Evolutionary conservation across 2,329 filamentous ascomycete genomes (phyloP).

Genomic region (Trichoderma breve): DNA sequence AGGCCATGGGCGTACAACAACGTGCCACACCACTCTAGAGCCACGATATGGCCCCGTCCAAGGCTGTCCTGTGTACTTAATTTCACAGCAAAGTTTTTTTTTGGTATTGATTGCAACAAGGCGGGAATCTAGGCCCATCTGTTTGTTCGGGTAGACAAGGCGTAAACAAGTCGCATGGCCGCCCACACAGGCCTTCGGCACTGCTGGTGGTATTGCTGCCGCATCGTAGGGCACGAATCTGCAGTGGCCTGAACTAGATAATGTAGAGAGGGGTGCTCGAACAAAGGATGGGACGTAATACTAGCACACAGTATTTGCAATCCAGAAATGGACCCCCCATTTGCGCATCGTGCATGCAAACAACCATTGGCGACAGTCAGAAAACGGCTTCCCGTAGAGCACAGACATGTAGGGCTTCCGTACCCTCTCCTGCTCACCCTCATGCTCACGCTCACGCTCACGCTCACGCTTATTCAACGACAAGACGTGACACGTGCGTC

Average conservation of each 20-base stretch:
- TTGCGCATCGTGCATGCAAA: constrained; percentile 11
- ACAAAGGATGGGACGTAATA: constrained; percentile 9
- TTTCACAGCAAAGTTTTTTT: not conserved
- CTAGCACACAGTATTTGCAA: not conserved
- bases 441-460: not conserved
- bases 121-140: not conserved
- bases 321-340: not conserved
- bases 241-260: constrained; percentile 22
- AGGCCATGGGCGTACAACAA: not conserved
- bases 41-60: not conserved
- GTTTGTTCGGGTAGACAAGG: not conserved
- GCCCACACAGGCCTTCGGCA: not conserved
- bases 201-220: constrained; percentile 15
- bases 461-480: not conserved
- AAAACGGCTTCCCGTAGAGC: not conserved
- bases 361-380: not conserved
- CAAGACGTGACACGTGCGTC: constrained; percentile 16
- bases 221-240: constrained; percentile 21
- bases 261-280: constrained; percentile 19
- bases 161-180: not conserved
- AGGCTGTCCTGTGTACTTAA: not conserved
- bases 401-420: not conserved
- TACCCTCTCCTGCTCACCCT: not conserved
- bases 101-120: not conserved
- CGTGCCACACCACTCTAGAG: not conserved